Conservation (phyloP, 495 filamentous ascomycete species). For the Durotheca rogersii region DNA sequence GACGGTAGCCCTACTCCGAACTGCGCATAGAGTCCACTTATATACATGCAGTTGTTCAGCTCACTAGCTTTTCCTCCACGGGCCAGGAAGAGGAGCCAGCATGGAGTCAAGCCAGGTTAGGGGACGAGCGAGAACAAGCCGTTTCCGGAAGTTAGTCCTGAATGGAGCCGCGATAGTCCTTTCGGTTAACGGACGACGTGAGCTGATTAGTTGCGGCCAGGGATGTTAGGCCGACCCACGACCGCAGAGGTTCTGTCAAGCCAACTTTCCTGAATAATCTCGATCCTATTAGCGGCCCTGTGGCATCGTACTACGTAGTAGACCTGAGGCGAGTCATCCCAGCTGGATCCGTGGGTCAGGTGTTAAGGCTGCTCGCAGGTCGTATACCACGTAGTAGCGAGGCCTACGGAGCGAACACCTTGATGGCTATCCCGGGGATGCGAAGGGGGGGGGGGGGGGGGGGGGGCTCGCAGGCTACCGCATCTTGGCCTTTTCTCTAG, state of each 20-base stretch:
- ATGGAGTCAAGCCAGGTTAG: too few relatives aligned
- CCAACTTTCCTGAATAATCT: not conserved
- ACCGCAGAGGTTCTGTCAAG: conserved; percentile 4
- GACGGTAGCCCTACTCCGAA: not conserved
- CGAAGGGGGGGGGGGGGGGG: too few relatives aligned
- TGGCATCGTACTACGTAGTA: too few relatives aligned
- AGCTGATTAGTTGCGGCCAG: not conserved
- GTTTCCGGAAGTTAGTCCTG: not conserved
- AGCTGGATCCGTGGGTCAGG: not conserved
- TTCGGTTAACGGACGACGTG: not conserved
- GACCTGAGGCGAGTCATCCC: too few relatives aligned
- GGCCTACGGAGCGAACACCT: conserved; percentile 6
- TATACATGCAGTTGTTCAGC: not conserved
- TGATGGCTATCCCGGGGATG: conserved; percentile 7
- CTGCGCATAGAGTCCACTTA: not conserved
- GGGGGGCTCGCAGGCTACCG: too few relatives aligned
- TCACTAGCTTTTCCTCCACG: not conserved
- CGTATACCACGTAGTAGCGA: too few relatives aligned
- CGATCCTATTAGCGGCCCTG: not conserved
- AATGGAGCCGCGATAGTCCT: not conserved
- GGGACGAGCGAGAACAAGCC: not conserved
- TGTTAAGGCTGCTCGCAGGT: not conserved
- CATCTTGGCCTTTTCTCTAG: conserved; percentile 20
- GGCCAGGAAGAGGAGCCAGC: too few relatives aligned
- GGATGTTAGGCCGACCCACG: not conserved